Evolutionary conservation across 1,139 yeast genomes (phyloP).

Genomic region (Taphrina betulina): DNA sequence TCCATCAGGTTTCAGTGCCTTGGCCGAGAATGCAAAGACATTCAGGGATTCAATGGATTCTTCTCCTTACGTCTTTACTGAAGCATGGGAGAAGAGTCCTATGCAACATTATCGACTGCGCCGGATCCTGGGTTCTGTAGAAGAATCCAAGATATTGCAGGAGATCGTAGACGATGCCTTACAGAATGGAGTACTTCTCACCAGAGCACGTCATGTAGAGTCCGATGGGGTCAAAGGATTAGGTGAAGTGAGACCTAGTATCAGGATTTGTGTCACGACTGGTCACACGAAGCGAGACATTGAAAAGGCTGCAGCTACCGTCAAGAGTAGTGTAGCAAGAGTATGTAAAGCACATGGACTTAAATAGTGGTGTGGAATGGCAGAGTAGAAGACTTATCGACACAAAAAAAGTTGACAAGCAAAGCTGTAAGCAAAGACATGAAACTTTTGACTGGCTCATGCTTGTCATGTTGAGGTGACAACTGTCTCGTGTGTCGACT

Average conservation of each 20-base stretch:
- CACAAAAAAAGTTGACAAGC: no score
- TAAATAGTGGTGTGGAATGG: no score
- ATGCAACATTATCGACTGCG: conserved; percentile 55
- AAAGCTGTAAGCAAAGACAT: no score
- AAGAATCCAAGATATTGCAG: conserved; percentile 36
- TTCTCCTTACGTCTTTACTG: conserved; percentile 48
- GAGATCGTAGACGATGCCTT: conserved; percentile 54
- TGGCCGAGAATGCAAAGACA: conserved; percentile 46
- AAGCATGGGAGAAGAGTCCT: conserved; percentile 65
- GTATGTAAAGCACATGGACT: conserved; percentile 18
- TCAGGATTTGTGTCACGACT: conserved; percentile 60
- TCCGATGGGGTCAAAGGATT: conserved; percentile 71
- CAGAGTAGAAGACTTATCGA: no score
- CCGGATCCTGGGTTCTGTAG: conserved; percentile 48
- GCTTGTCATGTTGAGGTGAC: no score
- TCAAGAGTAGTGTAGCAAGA: conserved; percentile 36
- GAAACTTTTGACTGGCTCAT: no score
- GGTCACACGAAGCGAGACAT: conserved; percentile 59
- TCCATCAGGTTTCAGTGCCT: conserved; percentile 39
- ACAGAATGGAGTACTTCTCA: conserved; percentile 53
- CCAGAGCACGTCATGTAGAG: conserved; percentile 57
- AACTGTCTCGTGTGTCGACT: no score
- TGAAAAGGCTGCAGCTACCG: conserved; percentile 43
- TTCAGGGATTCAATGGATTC: conserved; percentile 47
- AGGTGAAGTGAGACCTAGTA: conserved; percentile 71